These are phyloP conservation scores for Irpex lacteus DNA, from an alignment of 1,284 basidiomycete genomes.

Conservation along the genomic window DNA sequence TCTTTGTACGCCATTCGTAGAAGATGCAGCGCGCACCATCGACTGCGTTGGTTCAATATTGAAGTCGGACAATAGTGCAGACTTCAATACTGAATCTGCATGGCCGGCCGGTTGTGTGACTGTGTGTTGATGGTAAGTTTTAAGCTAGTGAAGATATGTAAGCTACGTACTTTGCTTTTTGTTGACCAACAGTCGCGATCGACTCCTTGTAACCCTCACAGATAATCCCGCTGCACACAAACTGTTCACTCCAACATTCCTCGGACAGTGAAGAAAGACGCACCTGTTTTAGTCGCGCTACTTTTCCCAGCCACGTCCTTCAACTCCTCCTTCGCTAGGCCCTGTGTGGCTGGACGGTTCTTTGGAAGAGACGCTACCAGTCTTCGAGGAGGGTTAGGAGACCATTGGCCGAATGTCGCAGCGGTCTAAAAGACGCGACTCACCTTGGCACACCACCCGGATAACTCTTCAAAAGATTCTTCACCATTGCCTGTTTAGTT, in stretches of 20 bases:
- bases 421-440: neutral
- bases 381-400: neutral
- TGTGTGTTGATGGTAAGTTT: neutral
- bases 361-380: neutral
- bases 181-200: neutral
- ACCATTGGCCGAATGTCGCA: neutral
- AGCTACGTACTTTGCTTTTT: neutral
- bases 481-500: neutral
- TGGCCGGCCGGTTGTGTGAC: neutral
- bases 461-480: neutral
- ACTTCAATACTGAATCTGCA: neutral
- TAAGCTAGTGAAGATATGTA: neutral
- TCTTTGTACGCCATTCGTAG: neutral
- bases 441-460: neutral
- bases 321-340: neutral
- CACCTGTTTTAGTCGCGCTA: neutral
- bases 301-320: too few species aligned
- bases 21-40: neutral
- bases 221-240: neutral
- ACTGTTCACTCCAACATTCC: neutral
- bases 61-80: neutral
- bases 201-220: neutral
- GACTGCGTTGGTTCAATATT: neutral
- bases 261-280: neutral
- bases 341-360: neutral